These are phyloP conservation scores for Penicillium goetzii DNA, from an alignment of 495 filamentous ascomycete species.

Conservation along the genomic window DNA sequence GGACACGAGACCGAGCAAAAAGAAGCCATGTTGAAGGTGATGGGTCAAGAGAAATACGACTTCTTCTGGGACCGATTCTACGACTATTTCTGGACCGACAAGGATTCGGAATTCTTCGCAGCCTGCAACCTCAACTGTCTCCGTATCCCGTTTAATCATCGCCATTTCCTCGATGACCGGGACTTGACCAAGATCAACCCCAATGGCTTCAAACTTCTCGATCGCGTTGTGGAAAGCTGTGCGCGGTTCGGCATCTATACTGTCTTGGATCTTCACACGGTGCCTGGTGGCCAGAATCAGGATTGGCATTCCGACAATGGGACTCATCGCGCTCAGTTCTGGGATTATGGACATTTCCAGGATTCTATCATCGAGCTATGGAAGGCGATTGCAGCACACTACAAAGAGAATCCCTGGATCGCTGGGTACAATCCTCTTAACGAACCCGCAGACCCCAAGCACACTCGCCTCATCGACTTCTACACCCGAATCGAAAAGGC, in stretches of 20 bases:
- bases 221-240: background rate
- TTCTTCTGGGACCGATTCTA: constrained; percentile 1
- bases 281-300: background rate
- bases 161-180: background rate
- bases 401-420: background rate
- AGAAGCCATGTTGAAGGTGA: constrained; percentile 2
- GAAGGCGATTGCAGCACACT: background rate
- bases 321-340: background rate
- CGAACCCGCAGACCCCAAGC: background rate
- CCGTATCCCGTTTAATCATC: background rate
- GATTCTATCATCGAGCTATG: background rate
- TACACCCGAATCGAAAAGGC: background rate
- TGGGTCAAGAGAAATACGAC: constrained; percentile 1
- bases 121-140: constrained; percentile 2
- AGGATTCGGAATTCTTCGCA: constrained; percentile 1
- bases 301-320: background rate
- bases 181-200: constrained; percentile 3
- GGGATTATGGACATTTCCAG: background rate
- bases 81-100: background rate
- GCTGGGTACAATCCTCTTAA: background rate
- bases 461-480: constrained; percentile 1
- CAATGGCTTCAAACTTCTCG: background rate
- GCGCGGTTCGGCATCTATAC: background rate
- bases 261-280: background rate
- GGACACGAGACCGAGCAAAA: constrained; percentile 1